phyloP scores from a whole-genome alignment of 768 basidiomycete species.

The Phaeolepiota aurea region DNA sequence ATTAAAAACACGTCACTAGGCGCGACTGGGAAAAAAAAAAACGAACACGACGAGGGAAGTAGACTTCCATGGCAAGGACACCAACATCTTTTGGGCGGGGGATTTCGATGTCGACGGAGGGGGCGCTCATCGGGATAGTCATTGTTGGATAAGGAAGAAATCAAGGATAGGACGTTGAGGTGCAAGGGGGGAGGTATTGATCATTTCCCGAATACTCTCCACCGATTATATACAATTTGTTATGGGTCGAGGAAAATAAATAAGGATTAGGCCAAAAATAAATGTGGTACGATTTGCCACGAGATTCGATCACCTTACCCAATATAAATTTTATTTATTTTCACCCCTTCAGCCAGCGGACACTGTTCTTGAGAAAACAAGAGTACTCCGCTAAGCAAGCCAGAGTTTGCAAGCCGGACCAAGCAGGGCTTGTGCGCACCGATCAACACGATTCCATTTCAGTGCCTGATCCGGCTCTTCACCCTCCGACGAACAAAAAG shows the following conservation, averaged over 20 bases:
- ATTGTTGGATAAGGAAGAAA: constrained; percentile 18
- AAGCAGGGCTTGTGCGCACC: background rate
- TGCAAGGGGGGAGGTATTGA: constrained; percentile 7
- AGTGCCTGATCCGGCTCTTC: background rate
- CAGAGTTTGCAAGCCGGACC: background rate
- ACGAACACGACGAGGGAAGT: constrained; percentile 86
- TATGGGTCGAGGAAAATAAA: constrained; percentile 27
- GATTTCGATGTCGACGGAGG: constrained; percentile 25
- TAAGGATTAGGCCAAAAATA: constrained; percentile 23
- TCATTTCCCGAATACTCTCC: constrained; percentile 1
- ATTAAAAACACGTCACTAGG: constrained; percentile 6
- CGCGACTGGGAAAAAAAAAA: constrained; percentile 1
- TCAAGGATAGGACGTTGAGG: constrained; percentile 9
- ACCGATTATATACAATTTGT: constrained; percentile 24
- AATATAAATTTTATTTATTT: too few relatives aligned
- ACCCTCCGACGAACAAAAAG: background rate
- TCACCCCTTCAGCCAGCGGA: background rate
- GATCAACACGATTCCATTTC: background rate
- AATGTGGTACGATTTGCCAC: constrained; percentile 36
- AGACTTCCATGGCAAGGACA: constrained; percentile 88
- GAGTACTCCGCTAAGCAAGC: background rate
- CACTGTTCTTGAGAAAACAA: too few relatives aligned
- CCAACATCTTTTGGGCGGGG: constrained; percentile 88
- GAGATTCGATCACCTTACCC: background rate
- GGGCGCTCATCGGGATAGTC: constrained; percentile 29